Evolutionary conservation across 2,329 filamentous ascomycete species (phyloP), one percentile per base, ranked within the genome.

Genomic region (Talaromyces amestolkiae): DNA sequence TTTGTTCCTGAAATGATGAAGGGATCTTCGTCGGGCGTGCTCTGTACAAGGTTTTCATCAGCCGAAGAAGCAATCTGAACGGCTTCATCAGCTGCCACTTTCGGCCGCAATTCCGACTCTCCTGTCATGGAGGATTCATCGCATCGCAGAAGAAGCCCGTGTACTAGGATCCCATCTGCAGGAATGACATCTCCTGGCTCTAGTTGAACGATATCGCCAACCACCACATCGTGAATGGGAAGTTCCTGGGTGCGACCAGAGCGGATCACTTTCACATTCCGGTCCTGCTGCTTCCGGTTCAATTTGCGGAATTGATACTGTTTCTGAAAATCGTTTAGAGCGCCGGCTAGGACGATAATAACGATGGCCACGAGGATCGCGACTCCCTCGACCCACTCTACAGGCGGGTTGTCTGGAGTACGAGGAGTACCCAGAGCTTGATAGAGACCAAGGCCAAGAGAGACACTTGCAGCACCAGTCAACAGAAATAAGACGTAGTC

Each of bases 1-100:
- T 90, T 90, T 61, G 88, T 85, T 37, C 90, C 93, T 35, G 93
- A 97, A 70, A 96, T 91, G 71, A 97, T 85, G 72, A 90, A 91
- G 1, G 87, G 87, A 67, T 91, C 88, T 3, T 89, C 78, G 58
- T 87, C 39, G 10, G 13, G 31, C 24, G 53, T 37, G 1, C 19
- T n/a, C 84, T 66, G 84, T 4, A 80, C 79, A 22, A 81, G 82
- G 13, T 78, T 81, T 75, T 91, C 84, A 60, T 88, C 83, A 27
- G 27, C 27, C 27, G 27, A 4, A 5, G 27, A 27, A 6, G 27
- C 27, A 27, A 5, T 27, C 24, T 24, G 27, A 24, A 24, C 31
- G 15, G 31, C 49, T 33, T 53, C 49, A 1, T 53, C 24, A 2
- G 15, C 49, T 3, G 49, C 2, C 24, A 33, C 31, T 24, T 53